Evolutionary conservation across 305 asterid species (phyloP).

Genomic region (Petunia hybrid): DNA sequence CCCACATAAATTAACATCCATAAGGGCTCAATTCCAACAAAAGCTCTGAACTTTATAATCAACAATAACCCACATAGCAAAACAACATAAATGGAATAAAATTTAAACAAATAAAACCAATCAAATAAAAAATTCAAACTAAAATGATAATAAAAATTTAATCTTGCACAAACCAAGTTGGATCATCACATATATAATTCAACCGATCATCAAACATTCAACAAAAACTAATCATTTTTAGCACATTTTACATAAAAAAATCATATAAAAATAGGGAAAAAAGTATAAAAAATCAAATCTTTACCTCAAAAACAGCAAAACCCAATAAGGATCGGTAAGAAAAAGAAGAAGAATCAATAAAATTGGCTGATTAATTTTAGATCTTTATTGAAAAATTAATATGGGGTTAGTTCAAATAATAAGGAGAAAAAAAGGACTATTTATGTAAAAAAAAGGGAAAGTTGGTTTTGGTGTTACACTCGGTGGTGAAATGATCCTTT

Average conservation of each 20-base stretch:
- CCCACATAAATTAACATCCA: not conserved
- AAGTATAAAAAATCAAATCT: constrained; percentile 30
- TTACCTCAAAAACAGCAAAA: constrained; percentile 51
- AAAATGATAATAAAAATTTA: not conserved
- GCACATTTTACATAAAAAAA: constrained; percentile 30
- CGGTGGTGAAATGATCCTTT: constrained; percentile 13
- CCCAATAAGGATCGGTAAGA: constrained; percentile 47
- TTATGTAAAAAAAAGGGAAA: not conserved
- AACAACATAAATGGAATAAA: not conserved
- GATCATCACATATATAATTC: constrained; percentile 28
- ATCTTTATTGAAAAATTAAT: constrained; percentile 45
- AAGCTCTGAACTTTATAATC: not conserved
- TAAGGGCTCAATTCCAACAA: not conserved
- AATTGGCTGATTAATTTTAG: constrained; percentile 49
- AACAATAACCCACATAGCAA: not conserved
- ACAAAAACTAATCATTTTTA: constrained; percentile 26
- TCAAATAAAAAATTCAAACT: no score
- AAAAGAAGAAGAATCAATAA: constrained; percentile 22
- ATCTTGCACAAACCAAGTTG: not conserved
- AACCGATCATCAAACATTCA: constrained; percentile 38
- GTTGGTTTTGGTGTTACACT: constrained; percentile 16
- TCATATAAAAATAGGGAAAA: constrained; percentile 32
- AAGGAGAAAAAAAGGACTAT: not conserved
- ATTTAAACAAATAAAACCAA: not conserved
- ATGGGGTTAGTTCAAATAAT: not conserved